These are phyloP conservation scores for Fistulinella prunicolor DNA, from an alignment of 768 basidiomycete genomes.

Conservation along the genomic window DNA sequence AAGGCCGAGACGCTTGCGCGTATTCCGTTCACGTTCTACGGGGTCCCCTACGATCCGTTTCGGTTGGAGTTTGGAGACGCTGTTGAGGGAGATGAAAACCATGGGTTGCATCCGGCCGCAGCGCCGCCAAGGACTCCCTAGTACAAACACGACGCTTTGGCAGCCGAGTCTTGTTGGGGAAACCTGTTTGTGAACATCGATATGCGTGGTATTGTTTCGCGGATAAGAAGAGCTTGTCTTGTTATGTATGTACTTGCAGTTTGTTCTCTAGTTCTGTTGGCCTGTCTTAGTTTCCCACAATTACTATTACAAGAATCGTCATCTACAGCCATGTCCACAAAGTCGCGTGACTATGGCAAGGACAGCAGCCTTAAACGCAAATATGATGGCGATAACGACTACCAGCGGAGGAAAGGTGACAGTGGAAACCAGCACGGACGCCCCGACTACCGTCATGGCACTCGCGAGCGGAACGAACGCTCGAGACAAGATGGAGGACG, in stretches of 20 bases:
- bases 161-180: slow-evolving; percentile 10
- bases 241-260: too few relatives aligned
- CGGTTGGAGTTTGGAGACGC: slow-evolving; percentile 12
- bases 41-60: slow-evolving; percentile 22
- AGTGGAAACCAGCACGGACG: too few relatives aligned
- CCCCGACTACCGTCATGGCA: slow-evolving; percentile 14
- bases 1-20: neutral
- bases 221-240: too few relatives aligned
- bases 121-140: slow-evolving; percentile 4
- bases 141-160: slow-evolving; percentile 15
- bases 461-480: slow-evolving; percentile 14
- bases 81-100: neutral
- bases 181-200: slow-evolving; percentile 9
- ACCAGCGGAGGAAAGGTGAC: slow-evolving; percentile 9
- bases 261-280: too few relatives aligned
- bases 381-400: slow-evolving; percentile 9
- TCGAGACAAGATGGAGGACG: slow-evolving; percentile 22
- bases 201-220: neutral
- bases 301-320: too few relatives aligned
- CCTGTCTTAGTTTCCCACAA: slow-evolving; percentile 28
- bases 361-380: slow-evolving; percentile 12
- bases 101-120: slow-evolving; percentile 9
- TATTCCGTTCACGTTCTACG: slow-evolving; percentile 2
- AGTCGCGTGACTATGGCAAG: slow-evolving; percentile 14
- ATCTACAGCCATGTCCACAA: slow-evolving; percentile 13